Base-by-base conservation (phyloP, 257 asterid genomes). In the Jacaranda mimosifolia region DNA sequence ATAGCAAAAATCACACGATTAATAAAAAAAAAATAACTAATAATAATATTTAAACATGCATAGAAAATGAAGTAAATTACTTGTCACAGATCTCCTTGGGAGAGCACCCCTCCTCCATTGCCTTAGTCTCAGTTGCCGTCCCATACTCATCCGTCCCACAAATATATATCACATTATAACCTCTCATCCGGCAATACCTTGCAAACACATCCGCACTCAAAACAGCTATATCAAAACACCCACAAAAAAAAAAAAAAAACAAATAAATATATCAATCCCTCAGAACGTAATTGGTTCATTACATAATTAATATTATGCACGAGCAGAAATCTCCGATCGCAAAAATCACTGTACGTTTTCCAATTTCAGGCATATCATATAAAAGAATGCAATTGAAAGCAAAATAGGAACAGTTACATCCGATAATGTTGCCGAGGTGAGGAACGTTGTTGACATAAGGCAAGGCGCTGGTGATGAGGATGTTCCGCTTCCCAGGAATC, bases 111-210 rank as follows among this genome's bases (percentile, higher is more conserved):
- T 93, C 98, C 82, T 95, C 99, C 90, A 95, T n/a, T 10, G 99
- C 99, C 81, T 95, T 95, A 6, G 97, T 95, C 89, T 95, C 99
- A 0, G 99, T 95, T 0, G 99, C 99, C 0, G 99, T 96, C 62
- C 99, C 99, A 45, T 96, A 96, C 86, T 96, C 99, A 79, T 96
- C 99, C 40, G 99, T 93, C 45, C 99, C 99, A 80, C 99, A 96
- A 7, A 93, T 89, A 62, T 91, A 96, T 63, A 96, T 38, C 10
- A 91, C 82, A 77, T 91, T 91, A 74, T 93, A 91, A 13, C 97
- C 98, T 78, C 99, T 83, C 67, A 84, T 76, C 73, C 99, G 90
- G 85, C 97, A 95, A 70, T 87, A 95, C 81, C 99, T 82, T 66
- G 98, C 97, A 53, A 83, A 93, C 18, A 91, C 99, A 83, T 96